A percentile compares a stretch with the other conserved stretches of the same genome.
Evolutionary conservation across 306 rosid genomes (phyloP).

Genomic region (Sechiopsis laciniata): DNA sequence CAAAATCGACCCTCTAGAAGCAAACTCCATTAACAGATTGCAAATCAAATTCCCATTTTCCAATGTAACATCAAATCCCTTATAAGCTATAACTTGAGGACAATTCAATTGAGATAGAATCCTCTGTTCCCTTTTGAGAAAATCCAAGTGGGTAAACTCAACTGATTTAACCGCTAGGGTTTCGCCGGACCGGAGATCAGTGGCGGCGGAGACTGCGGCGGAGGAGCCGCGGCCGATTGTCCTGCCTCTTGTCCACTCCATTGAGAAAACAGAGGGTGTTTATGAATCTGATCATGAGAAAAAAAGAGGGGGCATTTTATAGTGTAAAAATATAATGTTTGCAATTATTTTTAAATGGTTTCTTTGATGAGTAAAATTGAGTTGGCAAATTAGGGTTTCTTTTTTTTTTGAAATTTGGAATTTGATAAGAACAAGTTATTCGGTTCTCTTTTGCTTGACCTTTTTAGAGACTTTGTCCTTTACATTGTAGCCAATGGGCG

Average conservation of each 20-base stretch:
- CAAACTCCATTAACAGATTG: slow-evolving; percentile 72
- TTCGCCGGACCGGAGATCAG: slow-evolving; percentile 27
- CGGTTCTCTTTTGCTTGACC: slow-evolving; percentile 19
- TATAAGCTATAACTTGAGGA: slow-evolving; percentile 46
- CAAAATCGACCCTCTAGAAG: slow-evolving; percentile 49
- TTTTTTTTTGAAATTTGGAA: background rate
- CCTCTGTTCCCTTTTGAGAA: slow-evolving; percentile 45
- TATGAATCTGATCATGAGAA: background rate
- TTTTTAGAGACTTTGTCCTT: slow-evolving; percentile 11
- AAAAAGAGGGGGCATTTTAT: background rate
- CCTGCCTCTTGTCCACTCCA: slow-evolving; percentile 70
- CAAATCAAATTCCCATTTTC: slow-evolving; percentile 49
- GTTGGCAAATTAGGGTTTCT: background rate
- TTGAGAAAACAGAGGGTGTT: slow-evolving; percentile 16
- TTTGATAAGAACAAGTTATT: slow-evolving; percentile 17
- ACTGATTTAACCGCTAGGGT: slow-evolving; percentile 55
- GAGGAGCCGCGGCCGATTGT: slow-evolving; percentile 74
- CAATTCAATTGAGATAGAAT: slow-evolving; percentile 47
- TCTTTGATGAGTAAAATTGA: slow-evolving; percentile 10
- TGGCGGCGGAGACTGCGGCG: slow-evolving; percentile 56
- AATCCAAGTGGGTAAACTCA: slow-evolving; percentile 43
- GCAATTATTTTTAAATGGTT: background rate
- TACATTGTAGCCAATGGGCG: slow-evolving; percentile 43
- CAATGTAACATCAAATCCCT: slow-evolving; percentile 48
- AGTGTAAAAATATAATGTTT: background rate